Evolutionary conservation across 2,329 filamentous ascomycete species (phyloP).

Genomic region (Aspergillus calidoustus): DNA sequence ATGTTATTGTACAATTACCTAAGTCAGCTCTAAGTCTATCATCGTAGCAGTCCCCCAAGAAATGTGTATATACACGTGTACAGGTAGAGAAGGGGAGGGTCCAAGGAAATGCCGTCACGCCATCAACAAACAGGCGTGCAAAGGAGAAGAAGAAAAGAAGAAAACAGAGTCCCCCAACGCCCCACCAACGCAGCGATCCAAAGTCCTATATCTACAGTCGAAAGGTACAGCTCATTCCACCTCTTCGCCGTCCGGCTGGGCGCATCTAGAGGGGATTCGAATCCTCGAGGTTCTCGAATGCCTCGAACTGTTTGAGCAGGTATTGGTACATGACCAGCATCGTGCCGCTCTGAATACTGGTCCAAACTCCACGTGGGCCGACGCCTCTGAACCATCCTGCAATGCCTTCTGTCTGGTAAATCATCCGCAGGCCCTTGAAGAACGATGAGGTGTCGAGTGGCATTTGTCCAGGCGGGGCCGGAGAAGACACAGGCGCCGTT

Average conservation of each 20-base stretch:
- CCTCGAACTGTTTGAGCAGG: conserved; percentile 76
- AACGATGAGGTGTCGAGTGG: conserved; percentile 89
- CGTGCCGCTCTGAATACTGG: conserved; percentile 92
- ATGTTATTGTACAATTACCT: conserved; percentile 16
- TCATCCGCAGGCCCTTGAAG: conserved; percentile 78
- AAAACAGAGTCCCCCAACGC: conserved; percentile 16
- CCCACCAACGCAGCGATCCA: conserved; percentile 24
- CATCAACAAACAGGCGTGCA: conserved; percentile 14
- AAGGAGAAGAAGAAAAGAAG: conserved; percentile 17
- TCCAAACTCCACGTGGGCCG: conserved; percentile 92
- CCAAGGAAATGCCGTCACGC: conserved; percentile 16
- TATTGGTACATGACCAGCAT: conserved; percentile 97
- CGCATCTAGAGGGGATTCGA: conserved; percentile 23
- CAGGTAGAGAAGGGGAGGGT: conserved; percentile 4
- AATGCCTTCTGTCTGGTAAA: conserved; percentile 88
- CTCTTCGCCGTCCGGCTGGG: neutral
- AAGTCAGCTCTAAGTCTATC: conserved; percentile 15
- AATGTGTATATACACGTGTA: conserved; percentile 18
- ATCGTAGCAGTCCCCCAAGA: conserved; percentile 1
- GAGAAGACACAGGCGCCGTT: conserved; percentile 82
- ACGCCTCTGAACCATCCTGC: conserved; percentile 93
- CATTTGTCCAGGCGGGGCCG: conserved; percentile 76
- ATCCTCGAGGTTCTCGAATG: conserved; percentile 43
- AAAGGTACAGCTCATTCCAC: conserved; percentile 11
- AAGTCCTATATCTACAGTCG: conserved; percentile 29